These are phyloP conservation scores for Leccinum subgranulosum DNA, from an alignment of 768 basidiomycete species.

Conservation along the genomic window DNA sequence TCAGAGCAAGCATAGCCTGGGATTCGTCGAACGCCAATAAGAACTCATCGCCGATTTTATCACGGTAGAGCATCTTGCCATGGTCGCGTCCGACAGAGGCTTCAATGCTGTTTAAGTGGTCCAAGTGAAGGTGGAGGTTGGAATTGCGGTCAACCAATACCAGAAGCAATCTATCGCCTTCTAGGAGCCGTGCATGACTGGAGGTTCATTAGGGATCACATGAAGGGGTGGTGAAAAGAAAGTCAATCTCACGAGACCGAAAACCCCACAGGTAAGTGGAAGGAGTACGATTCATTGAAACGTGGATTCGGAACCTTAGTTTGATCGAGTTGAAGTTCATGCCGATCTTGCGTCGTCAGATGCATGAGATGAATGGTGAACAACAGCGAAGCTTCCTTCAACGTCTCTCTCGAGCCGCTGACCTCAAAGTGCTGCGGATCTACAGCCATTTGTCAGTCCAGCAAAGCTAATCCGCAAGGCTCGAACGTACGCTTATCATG, in stretches of 20 bases:
- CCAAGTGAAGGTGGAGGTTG: conserved; percentile 38
- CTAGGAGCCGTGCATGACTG: conserved; percentile 42
- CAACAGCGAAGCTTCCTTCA: conserved; percentile 17
- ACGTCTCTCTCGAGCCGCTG: conserved; percentile 16
- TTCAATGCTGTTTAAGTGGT: conserved; percentile 32
- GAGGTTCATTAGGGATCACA: not conserved
- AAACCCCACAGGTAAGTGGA: conserved; percentile 21
- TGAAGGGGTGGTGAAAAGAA: not conserved
- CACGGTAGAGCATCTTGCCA: conserved; percentile 37
- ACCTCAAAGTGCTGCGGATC: conserved; percentile 16
- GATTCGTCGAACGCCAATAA: conserved; percentile 52
- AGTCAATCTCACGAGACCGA: conserved; percentile 19
- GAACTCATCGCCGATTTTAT: conserved; percentile 46
- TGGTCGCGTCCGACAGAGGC: conserved; percentile 30
- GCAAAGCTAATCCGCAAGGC: not conserved
- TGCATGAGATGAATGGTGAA: conserved; percentile 29
- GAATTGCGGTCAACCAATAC: conserved; percentile 34
- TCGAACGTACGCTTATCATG: conserved; percentile 5
- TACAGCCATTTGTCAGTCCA: conserved; percentile 1
- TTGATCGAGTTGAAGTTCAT: conserved; percentile 27
- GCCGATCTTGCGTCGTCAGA: conserved; percentile 28
- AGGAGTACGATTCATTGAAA: conserved; percentile 24
- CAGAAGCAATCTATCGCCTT: conserved; percentile 38
- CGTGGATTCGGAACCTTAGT: conserved; percentile 21
- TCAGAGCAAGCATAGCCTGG: conserved; percentile 45